Percentiles rank a stretch among this genome's conserved stretches.
Evolutionary conservation across 495 filamentous ascomycete genomes (phyloP).

Genomic region (Penicillium cinerascens): DNA sequence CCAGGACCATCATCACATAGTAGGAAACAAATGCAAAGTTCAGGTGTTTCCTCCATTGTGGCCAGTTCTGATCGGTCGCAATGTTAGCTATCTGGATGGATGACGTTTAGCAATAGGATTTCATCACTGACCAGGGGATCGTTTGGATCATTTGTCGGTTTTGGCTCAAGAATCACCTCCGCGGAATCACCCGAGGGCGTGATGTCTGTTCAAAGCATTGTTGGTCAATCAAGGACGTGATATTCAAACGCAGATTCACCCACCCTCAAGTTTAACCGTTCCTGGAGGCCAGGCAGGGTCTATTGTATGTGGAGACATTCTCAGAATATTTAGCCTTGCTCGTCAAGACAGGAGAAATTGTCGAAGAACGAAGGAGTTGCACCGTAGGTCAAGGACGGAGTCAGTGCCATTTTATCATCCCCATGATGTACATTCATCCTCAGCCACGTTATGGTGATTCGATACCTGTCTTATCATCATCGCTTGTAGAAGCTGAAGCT

Average conservation of each 20-base stretch:
- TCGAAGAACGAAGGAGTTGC: not conserved
- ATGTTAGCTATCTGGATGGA: not conserved
- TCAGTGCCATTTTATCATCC: not conserved
- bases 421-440: not conserved
- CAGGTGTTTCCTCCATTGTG: slow-evolving; percentile 20
- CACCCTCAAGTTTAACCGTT: slow-evolving; percentile 18
- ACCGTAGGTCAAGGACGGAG: not conserved
- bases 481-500: not conserved
- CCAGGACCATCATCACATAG: slow-evolving; percentile 22
- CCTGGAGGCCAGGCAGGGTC: slow-evolving; percentile 23
- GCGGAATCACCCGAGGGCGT: slow-evolving; percentile 3
- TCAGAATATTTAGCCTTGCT: not conserved
- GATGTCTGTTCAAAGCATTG: slow-evolving; percentile 3
- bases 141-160: slow-evolving; percentile 18
- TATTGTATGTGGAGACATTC: slow-evolving; percentile 4
- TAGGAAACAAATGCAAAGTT: slow-evolving; percentile 22
- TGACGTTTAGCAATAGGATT: not conserved
- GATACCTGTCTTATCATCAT: slow-evolving; percentile 11
- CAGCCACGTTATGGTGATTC: not conserved
- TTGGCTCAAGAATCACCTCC: slow-evolving; percentile 18
- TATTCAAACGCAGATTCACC: not conserved
- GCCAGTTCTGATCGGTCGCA: slow-evolving; percentile 12
- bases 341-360: not conserved
- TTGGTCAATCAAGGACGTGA: not conserved
- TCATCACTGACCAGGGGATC: slow-evolving; percentile 17